A percentile compares a stretch with the other conserved stretches of the same genome.
phyloP scores from a whole-genome alignment of 2,329 filamentous ascomycete species.

The Neopestalotiopsis sp. region DNA sequence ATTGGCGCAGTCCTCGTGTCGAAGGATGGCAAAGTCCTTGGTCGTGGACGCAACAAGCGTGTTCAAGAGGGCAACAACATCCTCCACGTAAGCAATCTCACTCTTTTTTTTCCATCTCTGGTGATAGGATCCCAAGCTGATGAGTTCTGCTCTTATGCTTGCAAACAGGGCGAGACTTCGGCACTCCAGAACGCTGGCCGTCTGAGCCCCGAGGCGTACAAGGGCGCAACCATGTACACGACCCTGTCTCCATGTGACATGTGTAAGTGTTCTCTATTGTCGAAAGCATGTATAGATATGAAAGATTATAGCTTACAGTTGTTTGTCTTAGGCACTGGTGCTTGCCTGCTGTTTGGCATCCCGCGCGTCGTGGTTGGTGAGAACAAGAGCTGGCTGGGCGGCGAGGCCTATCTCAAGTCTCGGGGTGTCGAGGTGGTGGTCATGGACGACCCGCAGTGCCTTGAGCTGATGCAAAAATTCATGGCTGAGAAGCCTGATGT shows the following conservation, averaged over 20 bases:
- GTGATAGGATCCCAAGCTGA: neutral
- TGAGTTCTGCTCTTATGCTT: neutral
- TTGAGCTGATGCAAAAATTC: constrained; percentile 73
- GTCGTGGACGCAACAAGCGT: constrained; percentile 10
- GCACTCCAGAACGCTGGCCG: constrained; percentile 78
- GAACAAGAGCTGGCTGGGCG: constrained; percentile 76
- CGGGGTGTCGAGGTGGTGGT: constrained; percentile 78
- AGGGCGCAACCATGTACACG: constrained; percentile 81
- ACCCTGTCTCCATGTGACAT: constrained; percentile 82
- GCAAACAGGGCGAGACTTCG: constrained; percentile 72
- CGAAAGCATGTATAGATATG: neutral
- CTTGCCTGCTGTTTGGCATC: constrained; percentile 78
- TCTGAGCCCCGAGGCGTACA: constrained; percentile 71
- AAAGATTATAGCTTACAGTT: too few relatives aligned
- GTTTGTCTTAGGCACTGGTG: constrained; percentile 62
- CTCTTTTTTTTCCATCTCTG: neutral
- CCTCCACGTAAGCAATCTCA: neutral
- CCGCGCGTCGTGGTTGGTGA: constrained; percentile 78
- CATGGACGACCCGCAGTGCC: constrained; percentile 68
- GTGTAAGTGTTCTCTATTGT: constrained; percentile 51
- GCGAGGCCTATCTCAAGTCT: constrained; percentile 71
- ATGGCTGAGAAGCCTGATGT: constrained; percentile 74
- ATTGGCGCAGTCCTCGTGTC: constrained; percentile 13
- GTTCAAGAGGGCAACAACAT: constrained; percentile 5
- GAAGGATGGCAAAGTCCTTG: constrained; percentile 7